A percentile compares a stretch with the other conserved stretches of the same genome.
Conservation (phyloP, 2,329 filamentous ascomycete species). For the Trichoderma breve region DNA sequence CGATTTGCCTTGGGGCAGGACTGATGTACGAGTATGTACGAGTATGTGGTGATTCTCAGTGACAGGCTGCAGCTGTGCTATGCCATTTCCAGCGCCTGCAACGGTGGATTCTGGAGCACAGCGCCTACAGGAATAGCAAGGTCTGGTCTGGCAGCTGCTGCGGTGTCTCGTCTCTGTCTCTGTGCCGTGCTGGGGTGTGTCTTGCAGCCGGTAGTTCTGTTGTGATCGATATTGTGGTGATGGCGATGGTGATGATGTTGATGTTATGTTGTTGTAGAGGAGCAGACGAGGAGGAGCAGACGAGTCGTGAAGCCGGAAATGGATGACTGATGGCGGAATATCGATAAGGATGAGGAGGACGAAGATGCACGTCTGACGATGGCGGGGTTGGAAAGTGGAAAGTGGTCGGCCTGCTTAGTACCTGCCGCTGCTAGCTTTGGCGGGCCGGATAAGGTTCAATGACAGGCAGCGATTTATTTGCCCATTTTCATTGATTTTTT, state of each 20-base stretch:
- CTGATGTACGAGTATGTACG: neutral
- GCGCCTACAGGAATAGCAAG: neutral
- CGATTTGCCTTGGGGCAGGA: conserved; percentile 1
- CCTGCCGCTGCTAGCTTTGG: neutral
- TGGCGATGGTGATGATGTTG: neutral
- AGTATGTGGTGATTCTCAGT: conserved; percentile 17
- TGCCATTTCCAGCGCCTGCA: conserved; percentile 13
- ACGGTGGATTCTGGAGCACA: conserved; percentile 8
- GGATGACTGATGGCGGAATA: neutral
- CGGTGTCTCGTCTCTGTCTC: neutral
- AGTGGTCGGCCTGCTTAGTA: neutral
- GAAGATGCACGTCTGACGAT: neutral
- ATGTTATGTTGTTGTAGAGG: neutral
- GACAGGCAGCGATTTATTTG: neutral
- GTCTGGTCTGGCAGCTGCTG: conserved; percentile 1
- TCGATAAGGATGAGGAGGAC: neutral
- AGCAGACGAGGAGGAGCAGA: neutral
- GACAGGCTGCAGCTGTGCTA: conserved; percentile 20
- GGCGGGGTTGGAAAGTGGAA: conserved; percentile 6
- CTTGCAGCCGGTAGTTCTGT: neutral
- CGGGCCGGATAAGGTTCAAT: neutral
- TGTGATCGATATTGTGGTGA: neutral
- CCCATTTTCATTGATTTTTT: neutral
- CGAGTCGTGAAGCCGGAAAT: neutral
- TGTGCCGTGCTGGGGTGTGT: neutral